A percentile compares a stretch with the other conserved stretches of the same genome.
These are phyloP conservation scores for Fusarium incarnatum DNA, from an alignment of 2,329 filamentous ascomycete genomes.

Conservation along the genomic window DNA sequence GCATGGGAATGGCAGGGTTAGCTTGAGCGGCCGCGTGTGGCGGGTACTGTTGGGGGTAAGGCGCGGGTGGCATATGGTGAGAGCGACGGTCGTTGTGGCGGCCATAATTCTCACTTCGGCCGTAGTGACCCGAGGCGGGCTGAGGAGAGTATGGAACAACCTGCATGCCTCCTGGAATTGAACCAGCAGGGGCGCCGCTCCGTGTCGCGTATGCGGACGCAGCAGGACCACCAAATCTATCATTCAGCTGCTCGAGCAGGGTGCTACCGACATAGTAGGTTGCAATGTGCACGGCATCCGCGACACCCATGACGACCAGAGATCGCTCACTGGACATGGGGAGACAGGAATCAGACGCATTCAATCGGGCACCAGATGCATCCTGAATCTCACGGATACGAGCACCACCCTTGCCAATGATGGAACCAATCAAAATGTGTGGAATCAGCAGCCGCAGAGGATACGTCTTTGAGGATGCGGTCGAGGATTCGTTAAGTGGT, in stretches of 20 bases:
- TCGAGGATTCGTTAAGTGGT: slow-evolving; percentile 87
- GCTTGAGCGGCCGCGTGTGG: slow-evolving; percentile 71
- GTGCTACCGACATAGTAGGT: slow-evolving; percentile 99
- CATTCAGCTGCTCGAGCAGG: slow-evolving; percentile 95
- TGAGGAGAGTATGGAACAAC: slow-evolving; percentile 98
- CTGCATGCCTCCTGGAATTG: slow-evolving; percentile 97
- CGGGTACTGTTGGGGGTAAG: slow-evolving; percentile 78
- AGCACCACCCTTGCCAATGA: slow-evolving; percentile 96
- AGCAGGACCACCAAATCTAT: slow-evolving; percentile 93
- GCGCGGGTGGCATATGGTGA: slow-evolving; percentile 80
- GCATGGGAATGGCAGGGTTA: slow-evolving; percentile 74
- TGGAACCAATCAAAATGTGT: slow-evolving; percentile 96
- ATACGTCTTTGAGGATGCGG: slow-evolving; percentile 95
- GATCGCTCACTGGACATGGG: slow-evolving; percentile 96
- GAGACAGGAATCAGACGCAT: slow-evolving; percentile 94
- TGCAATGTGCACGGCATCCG: slow-evolving; percentile 97
- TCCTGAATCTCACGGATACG: slow-evolving; percentile 99
- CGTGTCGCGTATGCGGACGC: slow-evolving; percentile 98
- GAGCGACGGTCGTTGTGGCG: slow-evolving; percentile 78
- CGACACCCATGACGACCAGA: slow-evolving; percentile 97
- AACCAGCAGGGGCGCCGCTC: slow-evolving; percentile 91
- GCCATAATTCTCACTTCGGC: slow-evolving; percentile 85
- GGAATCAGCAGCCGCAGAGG: slow-evolving; percentile 94
- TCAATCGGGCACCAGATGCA: slow-evolving; percentile 93
- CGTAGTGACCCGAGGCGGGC: slow-evolving; percentile 91